Evolutionary conservation across 495 filamentous ascomycete genomes (phyloP).

Genomic region (Aspergillus funiculosus): DNA sequence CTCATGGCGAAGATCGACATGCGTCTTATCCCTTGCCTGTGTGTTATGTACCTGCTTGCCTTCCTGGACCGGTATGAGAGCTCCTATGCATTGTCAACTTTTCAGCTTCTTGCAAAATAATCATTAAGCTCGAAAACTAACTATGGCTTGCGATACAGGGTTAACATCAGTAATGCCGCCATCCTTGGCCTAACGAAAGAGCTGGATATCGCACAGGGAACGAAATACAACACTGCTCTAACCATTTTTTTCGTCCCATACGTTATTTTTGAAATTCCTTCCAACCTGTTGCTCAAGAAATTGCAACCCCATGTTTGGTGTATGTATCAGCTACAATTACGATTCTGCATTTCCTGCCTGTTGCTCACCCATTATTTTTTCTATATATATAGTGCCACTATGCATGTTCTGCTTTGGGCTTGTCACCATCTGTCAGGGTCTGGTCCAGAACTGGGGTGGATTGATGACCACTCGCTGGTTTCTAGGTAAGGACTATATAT

Average conservation of each 20-base stretch:
- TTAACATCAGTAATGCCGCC: slow-evolving; percentile 64
- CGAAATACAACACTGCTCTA: slow-evolving; percentile 71
- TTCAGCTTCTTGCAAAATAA: too few relatives aligned
- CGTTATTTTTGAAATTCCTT: slow-evolving; percentile 79
- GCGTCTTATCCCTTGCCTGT: slow-evolving; percentile 74
- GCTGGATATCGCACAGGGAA: slow-evolving; percentile 47
- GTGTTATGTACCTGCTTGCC: slow-evolving; percentile 76
- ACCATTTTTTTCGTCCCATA: slow-evolving; percentile 94
- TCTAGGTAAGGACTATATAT: slow-evolving; percentile 31
- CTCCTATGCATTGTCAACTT: too few relatives aligned
- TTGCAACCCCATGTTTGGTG: slow-evolving; percentile 77
- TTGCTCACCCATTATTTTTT: too few relatives aligned
- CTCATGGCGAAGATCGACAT: slow-evolving; percentile 74
- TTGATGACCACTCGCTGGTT: slow-evolving; percentile 81
- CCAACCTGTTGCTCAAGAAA: slow-evolving; percentile 79
- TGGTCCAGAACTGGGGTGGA: slow-evolving; percentile 72
- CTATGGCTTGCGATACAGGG: slow-evolving; percentile 30
- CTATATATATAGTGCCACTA: slow-evolving; percentile 45
- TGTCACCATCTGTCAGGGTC: slow-evolving; percentile 69
- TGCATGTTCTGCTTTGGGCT: slow-evolving; percentile 85
- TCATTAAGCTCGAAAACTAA: slow-evolving; percentile 2
- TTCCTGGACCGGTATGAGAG: slow-evolving; percentile 72
- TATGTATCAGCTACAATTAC: slow-evolving; percentile 21
- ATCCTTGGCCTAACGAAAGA: slow-evolving; percentile 59
- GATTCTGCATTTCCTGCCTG: background rate